Conservation (phyloP, 1,284 basidiomycete genomes). For the Malassezia vespertilionis region DNA sequence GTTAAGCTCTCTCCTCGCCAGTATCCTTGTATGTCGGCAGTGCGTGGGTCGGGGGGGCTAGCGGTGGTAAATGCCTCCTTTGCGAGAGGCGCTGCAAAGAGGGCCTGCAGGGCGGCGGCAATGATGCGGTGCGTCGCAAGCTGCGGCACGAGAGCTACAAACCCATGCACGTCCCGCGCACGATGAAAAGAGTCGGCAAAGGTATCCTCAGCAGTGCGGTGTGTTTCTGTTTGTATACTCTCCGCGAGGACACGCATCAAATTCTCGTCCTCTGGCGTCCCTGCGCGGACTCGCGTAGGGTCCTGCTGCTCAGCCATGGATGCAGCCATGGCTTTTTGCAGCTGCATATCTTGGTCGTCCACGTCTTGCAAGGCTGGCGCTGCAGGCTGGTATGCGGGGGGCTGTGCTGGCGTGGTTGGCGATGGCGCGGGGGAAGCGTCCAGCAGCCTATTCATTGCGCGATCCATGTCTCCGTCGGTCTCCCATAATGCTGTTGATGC, state of each 20-base stretch:
- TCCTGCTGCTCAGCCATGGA: constrained; percentile 5
- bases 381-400: background rate
- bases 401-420: background rate
- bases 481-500: constrained; percentile 1
- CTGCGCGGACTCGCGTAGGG: background rate
- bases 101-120: constrained; percentile 7
- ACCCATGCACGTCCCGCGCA: background rate
- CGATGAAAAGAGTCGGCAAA: background rate
- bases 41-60: background rate
- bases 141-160: constrained; percentile 6
- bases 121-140: constrained; percentile 2
- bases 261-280: constrained; percentile 9
- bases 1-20: too few species aligned
- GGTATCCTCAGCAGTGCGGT: background rate
- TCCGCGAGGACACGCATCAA: constrained; percentile 15
- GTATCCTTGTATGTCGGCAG: background rate
- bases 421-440: background rate
- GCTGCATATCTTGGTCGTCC: constrained; percentile 8
- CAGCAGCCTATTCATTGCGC: constrained; percentile 14
- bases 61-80: constrained; percentile 1
- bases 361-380: background rate
- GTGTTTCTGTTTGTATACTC: constrained; percentile 6
- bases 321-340: constrained; percentile 13
- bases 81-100: constrained; percentile 2
- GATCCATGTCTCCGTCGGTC: constrained; percentile 5